These are phyloP conservation scores for Leishmania aethiopica DNA, from an alignment of 208 protist genomes.

Conservation along the genomic window DNA sequence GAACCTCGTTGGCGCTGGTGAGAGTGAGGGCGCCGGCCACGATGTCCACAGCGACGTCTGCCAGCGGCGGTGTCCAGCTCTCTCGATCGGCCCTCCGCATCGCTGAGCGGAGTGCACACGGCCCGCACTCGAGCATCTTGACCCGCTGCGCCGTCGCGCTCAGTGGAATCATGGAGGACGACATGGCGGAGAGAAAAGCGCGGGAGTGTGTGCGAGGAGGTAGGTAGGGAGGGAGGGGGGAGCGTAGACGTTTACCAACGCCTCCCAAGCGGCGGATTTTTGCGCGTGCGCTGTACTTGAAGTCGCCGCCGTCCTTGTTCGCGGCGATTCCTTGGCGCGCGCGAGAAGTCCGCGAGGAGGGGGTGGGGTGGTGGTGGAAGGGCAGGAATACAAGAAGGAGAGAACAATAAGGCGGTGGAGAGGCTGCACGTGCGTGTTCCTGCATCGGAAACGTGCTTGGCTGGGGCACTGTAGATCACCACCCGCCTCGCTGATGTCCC, in stretches of 20 bases:
- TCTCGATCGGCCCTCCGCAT: constrained; percentile 6
- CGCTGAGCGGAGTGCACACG: constrained; percentile 36
- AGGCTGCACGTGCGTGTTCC: too few relatives aligned
- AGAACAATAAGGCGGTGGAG: not conserved
- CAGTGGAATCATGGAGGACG: constrained; percentile 21
- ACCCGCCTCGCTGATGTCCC: not conserved
- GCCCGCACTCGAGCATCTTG: constrained; percentile 50
- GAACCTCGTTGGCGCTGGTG: constrained; percentile 51
- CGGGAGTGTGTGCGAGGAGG: not conserved
- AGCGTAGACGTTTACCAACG: not conserved
- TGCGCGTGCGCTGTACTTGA: not conserved
- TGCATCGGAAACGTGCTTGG: not conserved
- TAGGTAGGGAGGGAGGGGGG: not conserved
- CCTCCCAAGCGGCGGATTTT: not conserved
- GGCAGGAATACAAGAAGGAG: not conserved
- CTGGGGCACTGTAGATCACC: not conserved
- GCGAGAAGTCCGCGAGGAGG: not conserved
- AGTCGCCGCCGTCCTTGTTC: not conserved
- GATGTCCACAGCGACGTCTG: constrained; percentile 45
- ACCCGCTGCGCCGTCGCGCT: constrained; percentile 32
- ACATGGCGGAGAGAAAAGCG: constrained; percentile 6
- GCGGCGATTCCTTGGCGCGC: not conserved
- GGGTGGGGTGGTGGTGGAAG: not conserved
- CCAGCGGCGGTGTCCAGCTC: constrained; percentile 17
- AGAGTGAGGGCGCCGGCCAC: constrained; percentile 50